These are phyloP conservation scores for Glebionis coronaria DNA, from an alignment of 129 eudicot genomes.

Conservation along the genomic window DNA sequence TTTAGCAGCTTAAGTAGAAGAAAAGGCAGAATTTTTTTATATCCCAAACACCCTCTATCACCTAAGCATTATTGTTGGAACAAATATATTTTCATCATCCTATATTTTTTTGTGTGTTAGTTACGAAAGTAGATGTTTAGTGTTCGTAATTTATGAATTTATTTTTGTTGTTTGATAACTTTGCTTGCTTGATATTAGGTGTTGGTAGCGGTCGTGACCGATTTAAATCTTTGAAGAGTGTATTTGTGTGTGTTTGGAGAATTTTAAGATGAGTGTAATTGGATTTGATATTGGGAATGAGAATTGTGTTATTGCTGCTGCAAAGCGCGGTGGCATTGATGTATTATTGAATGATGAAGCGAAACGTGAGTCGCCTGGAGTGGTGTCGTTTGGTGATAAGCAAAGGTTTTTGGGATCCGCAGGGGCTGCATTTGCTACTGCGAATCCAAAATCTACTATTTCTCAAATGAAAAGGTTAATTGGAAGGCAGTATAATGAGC, in stretches of 20 bases:
- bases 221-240: neutral
- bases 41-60: too few species aligned
- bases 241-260: neutral
- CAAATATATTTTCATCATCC: too few species aligned
- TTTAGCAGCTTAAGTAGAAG: too few species aligned
- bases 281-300: constrained; percentile 92
- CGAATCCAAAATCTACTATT: constrained; percentile 71
- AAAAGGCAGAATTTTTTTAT: too few species aligned
- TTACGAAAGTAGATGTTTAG: too few species aligned
- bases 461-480: constrained; percentile 80
- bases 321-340: constrained; percentile 68
- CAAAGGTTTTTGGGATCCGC: constrained; percentile 82
- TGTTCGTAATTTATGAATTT: too few species aligned
- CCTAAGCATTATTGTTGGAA: too few species aligned
- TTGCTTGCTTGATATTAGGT: constrained; percentile 6
- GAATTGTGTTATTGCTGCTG: constrained; percentile 65
- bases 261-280: constrained; percentile 58
- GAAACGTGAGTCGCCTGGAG: constrained; percentile 64
- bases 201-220: neutral
- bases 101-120: too few species aligned
- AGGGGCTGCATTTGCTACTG: constrained; percentile 75
- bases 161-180: neutral
- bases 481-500: constrained; percentile 54
- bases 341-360: constrained; percentile 74
- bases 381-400: constrained; percentile 82